Evolutionary conservation across 768 basidiomycete genomes (phyloP).

Genomic region (Fomitopsis serialis): DNA sequence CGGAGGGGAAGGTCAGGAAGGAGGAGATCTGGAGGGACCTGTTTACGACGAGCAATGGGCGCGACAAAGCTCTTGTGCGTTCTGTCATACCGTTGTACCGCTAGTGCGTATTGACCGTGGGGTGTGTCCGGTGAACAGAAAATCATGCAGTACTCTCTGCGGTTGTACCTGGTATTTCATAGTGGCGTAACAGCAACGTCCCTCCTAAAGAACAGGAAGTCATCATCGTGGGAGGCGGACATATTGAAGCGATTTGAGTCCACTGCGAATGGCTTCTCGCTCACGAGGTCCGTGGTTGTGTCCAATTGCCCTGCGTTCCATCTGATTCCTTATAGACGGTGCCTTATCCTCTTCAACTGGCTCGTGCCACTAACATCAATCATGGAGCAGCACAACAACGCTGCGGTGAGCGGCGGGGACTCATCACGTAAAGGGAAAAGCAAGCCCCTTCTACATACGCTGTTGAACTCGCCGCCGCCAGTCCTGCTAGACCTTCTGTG

Average conservation of each 20-base stretch:
- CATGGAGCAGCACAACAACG: constrained; percentile 62
- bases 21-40: constrained; percentile 82
- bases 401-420: constrained; percentile 23
- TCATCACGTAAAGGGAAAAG: constrained; percentile 11
- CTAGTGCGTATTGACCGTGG: background rate
- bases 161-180: constrained; percentile 70
- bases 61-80: constrained; percentile 84
- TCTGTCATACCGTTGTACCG: background rate
- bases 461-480: constrained; percentile 78
- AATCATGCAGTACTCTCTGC: constrained; percentile 81
- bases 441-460: constrained; percentile 65
- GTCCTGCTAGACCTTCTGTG: constrained; percentile 75
- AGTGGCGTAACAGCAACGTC: constrained; percentile 39
- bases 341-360: constrained; percentile 83
- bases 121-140: constrained; percentile 43
- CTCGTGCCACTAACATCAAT: constrained; percentile 67
- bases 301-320: background rate
- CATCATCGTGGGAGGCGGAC: constrained; percentile 49
- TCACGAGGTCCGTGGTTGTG: constrained; percentile 50
- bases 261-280: constrained; percentile 64
- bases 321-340: constrained; percentile 47
- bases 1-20: constrained; percentile 41
- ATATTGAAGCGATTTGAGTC: constrained; percentile 56
- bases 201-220: constrained; percentile 41
- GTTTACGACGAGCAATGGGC: constrained; percentile 68